A percentile compares a stretch with the other conserved stretches of the same genome.
These are phyloP conservation scores for Solanum chacoense DNA, from an alignment of 305 asterid species.

Conservation along the genomic window DNA sequence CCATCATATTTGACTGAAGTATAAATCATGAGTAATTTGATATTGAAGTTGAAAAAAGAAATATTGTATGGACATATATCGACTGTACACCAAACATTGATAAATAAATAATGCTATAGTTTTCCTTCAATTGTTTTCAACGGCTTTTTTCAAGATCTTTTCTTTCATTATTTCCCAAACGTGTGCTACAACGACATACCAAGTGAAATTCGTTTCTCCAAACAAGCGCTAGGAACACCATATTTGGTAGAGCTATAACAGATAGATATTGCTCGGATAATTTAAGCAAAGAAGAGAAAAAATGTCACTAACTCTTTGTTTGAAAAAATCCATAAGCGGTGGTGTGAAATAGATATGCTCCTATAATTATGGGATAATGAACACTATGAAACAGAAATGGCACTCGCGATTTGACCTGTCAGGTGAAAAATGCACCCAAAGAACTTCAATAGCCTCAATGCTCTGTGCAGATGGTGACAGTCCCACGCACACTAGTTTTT, in stretches of 20 bases:
- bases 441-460: not conserved
- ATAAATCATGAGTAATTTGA: not conserved
- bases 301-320: not conserved
- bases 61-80: not conserved
- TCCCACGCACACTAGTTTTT: not conserved
- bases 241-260: not conserved
- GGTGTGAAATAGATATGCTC: not conserved
- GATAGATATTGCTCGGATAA: not conserved
- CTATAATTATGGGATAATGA: not conserved
- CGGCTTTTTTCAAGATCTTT: not conserved
- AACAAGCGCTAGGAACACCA: not conserved
- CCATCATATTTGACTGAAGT: not conserved
- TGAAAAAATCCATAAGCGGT: not conserved
- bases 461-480: not conserved
- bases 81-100: not conserved
- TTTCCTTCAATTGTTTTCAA: not conserved
- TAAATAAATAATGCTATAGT: not conserved
- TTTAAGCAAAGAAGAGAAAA: not conserved
- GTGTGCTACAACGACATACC: not conserved
- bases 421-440: not conserved
- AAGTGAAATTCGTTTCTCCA: not conserved
- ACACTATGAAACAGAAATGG: not conserved
- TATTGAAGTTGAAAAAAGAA: not conserved
- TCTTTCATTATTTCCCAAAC: not conserved
- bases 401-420: not conserved